A percentile compares a stretch with the other conserved stretches of the same genome.
Evolutionary conservation across 306 rosid genomes (phyloP).

Genomic region (Quillaja saponaria): DNA sequence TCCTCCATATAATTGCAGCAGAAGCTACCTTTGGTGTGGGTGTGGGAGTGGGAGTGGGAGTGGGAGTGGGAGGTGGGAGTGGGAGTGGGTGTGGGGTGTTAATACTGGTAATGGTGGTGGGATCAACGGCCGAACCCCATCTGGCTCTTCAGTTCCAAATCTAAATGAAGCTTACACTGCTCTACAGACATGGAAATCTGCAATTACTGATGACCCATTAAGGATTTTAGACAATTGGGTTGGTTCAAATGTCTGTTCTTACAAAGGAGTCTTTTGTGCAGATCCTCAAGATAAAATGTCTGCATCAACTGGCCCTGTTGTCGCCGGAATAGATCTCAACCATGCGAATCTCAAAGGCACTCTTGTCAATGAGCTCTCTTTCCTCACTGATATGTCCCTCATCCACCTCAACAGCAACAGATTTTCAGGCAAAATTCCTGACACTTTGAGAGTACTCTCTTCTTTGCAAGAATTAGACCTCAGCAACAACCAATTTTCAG

Average conservation of each 20-base stretch:
- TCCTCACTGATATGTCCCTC: conserved; percentile 69
- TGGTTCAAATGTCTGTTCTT: conserved; percentile 82
- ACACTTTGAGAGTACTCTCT: conserved; percentile 53
- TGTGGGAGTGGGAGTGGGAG: conserved; percentile 43
- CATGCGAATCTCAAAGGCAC: conserved; percentile 85
- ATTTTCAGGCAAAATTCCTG: conserved; percentile 73
- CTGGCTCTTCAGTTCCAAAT: conserved; percentile 49
- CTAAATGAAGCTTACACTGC: conserved; percentile 64
- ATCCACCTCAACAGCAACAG: conserved; percentile 85
- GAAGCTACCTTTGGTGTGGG: conserved; percentile 49
- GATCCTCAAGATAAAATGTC: conserved; percentile 41
- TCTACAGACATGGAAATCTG: conserved; percentile 90
- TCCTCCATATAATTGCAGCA: conserved; percentile 31
- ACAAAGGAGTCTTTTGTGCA: conserved; percentile 83
- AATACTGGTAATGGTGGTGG: conserved; percentile 46
- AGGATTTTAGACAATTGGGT: conserved; percentile 64
- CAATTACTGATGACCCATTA: conserved; percentile 76
- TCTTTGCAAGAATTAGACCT: conserved; percentile 79
- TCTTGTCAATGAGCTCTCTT: conserved; percentile 73
- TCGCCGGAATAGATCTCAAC: conserved; percentile 91
- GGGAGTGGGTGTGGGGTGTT: conserved; percentile 29
- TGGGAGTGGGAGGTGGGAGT: conserved; percentile 25
- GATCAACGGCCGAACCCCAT: conserved; percentile 41
- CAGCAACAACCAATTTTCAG: conserved; percentile 86
- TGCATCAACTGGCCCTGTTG: conserved; percentile 39